Evolutionary conservation across 352 stramenopile genomes (phyloP), one percentile per base, ranked within the genome.

Genomic region (Phytophthora macrochlamydospora): DNA sequence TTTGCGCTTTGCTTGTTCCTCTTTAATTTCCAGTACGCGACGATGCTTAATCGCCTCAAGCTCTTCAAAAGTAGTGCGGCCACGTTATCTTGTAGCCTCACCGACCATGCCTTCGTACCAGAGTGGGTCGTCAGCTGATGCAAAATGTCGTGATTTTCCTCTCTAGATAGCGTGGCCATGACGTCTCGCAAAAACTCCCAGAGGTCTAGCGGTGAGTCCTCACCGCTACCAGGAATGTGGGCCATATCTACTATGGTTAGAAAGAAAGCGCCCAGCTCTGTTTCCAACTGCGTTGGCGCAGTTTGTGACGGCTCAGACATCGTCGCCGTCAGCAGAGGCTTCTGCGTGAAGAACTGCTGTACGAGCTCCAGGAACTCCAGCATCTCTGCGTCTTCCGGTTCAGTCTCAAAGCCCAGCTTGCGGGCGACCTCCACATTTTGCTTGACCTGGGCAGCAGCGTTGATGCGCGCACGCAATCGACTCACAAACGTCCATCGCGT

Each of bases 281-380:
- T 85, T 44, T 86, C 73, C 8, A 83, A 32, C 35, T 74, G 51
- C 0, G 62, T 56, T 5, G 72, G 62, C 2, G 59, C 51, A 33
- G 56, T 40, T 7, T 83, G 64, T 31, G 66, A 29, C 1, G 46
- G 65, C 6, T 28, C 63, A 13, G 68, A 32, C 51, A 49, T 59
- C 30, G 48, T 58, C 4, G 29, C 32, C 1, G 64, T 54, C 13
- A 73, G 18, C 24, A 62, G 51, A 7, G 78, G 73, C 43, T 60
- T 60, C 62, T 93, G 80, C 38, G 72, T 73, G 69, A 94, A 94
- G 67, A 91, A 94, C 67, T 92, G 69, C 40, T 79, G 77, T 62
- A 93, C 86, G 1, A 94, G 75, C 32, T 80, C 67, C 42, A 89
- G 78, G 58, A 87, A 86, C 55, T 91, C 86, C 50, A 94, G 71